phyloP scores from a whole-genome alignment of 345 rosid species.

The Trapa incisa region DNA sequence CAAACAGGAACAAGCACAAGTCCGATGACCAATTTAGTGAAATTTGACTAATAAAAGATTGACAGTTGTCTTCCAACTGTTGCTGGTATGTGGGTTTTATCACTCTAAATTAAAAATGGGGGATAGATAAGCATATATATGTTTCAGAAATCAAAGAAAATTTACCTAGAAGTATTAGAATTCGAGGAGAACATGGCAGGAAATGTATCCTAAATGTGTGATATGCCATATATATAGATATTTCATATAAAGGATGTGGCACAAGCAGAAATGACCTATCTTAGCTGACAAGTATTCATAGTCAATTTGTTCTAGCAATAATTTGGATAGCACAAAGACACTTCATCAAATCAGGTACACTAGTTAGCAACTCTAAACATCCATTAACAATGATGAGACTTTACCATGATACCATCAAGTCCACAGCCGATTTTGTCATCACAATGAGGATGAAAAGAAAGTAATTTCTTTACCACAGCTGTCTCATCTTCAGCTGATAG shows the following conservation, averaged over 20 bases:
- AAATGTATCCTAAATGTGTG: neutral
- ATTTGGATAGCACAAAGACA: neutral
- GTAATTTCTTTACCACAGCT: constrained; percentile 47
- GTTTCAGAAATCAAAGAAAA: neutral
- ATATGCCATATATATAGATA: neutral
- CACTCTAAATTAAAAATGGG: neutral
- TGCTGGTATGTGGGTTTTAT: neutral
- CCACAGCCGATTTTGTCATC: constrained; percentile 78
- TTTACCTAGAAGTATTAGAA: neutral
- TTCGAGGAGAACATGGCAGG: neutral
- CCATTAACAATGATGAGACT: neutral
- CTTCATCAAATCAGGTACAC: neutral
- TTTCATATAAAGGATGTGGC: neutral
- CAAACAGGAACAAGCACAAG: neutral
- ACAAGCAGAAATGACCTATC: neutral
- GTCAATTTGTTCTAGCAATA: neutral
- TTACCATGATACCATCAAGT: constrained; percentile 62
- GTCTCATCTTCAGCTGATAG: constrained; percentile 6
- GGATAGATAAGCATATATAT: neutral
- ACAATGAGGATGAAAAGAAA: constrained; percentile 50
- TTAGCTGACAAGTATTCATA: neutral
- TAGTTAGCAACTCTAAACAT: neutral
- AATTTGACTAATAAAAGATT: neutral
- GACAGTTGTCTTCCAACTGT: neutral
- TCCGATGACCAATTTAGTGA: neutral